These are phyloP conservation scores for Volvariella volvacea DNA, from an alignment of 1,284 basidiomycete genomes.

Conservation along the genomic window DNA sequence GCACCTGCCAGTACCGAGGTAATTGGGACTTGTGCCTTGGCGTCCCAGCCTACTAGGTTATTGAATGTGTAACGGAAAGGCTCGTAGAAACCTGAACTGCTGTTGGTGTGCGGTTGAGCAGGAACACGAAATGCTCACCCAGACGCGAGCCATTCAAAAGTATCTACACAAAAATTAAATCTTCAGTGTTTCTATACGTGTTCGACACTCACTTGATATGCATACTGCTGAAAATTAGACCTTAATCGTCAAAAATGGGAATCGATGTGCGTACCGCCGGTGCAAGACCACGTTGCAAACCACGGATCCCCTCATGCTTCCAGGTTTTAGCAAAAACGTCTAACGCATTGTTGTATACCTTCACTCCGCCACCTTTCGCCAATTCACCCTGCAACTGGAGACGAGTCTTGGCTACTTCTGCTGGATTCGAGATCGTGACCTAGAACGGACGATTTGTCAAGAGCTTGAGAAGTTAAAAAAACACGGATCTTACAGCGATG, in stretches of 20 bases:
- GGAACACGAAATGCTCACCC: slow-evolving; percentile 40
- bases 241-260: not conserved
- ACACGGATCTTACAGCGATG: slow-evolving; percentile 56
- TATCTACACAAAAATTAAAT: slow-evolving; percentile 44
- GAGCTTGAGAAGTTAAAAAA: not conserved
- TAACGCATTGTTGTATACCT: slow-evolving; percentile 84
- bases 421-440: slow-evolving; percentile 81
- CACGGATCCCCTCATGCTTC: slow-evolving; percentile 85
- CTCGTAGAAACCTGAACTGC: slow-evolving; percentile 82
- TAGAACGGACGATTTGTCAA: slow-evolving; percentile 26
- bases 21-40: slow-evolving; percentile 59
- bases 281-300: slow-evolving; percentile 85
- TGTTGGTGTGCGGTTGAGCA: not conserved
- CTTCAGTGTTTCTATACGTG: slow-evolving; percentile 1
- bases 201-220: slow-evolving; percentile 67
- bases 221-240: slow-evolving; percentile 49
- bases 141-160: slow-evolving; percentile 92
- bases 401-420: slow-evolving; percentile 92
- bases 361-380: slow-evolving; percentile 62
- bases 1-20: slow-evolving; percentile 86
- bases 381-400: slow-evolving; percentile 94
- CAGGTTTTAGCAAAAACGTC: slow-evolving; percentile 90
- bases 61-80: slow-evolving; percentile 80
- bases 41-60: slow-evolving; percentile 54
- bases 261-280: slow-evolving; percentile 67